phyloP scores from a whole-genome alignment of 2,329 filamentous ascomycete genomes.

The Fusarium hostae region DNA sequence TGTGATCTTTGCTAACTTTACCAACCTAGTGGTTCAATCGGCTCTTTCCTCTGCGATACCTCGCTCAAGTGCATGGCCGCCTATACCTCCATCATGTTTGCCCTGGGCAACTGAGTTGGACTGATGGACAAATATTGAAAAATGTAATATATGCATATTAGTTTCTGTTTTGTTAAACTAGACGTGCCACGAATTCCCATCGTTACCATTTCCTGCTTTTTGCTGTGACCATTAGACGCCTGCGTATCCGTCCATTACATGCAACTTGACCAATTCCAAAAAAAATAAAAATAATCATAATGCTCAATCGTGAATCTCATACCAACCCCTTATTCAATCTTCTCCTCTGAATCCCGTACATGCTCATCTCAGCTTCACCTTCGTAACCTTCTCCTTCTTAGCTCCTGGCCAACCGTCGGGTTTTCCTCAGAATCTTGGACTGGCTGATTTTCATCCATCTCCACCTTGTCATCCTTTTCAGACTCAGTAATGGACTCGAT shows the following conservation, averaged over 20 bases:
- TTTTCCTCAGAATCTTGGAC: slow-evolving; percentile 23
- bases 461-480: slow-evolving; percentile 37
- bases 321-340: slow-evolving; percentile 12
- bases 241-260: slow-evolving; percentile 8
- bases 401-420: slow-evolving; percentile 40
- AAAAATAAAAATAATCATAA: slow-evolving; percentile 20
- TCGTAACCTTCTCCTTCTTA: slow-evolving; percentile 46
- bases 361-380: slow-evolving; percentile 32
- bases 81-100: slow-evolving; percentile 55
- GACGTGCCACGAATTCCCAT: slow-evolving; percentile 19
- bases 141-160: slow-evolving; percentile 14
- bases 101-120: slow-evolving; percentile 46
- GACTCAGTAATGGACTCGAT: slow-evolving; percentile 60
- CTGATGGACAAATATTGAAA: not conserved
- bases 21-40: slow-evolving; percentile 49
- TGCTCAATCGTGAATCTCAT: slow-evolving; percentile 26
- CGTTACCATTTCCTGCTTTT: slow-evolving; percentile 26
- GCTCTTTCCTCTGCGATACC: slow-evolving; percentile 51
- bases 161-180: slow-evolving; percentile 18
- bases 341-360: not conserved
- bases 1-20: slow-evolving; percentile 29
- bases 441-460: slow-evolving; percentile 7
- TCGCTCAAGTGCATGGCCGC: slow-evolving; percentile 56
- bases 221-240: slow-evolving; percentile 34
- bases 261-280: slow-evolving; percentile 5